Evolutionary conservation across 345 rosid genomes (phyloP), one percentile per base, ranked within the genome.

Genomic region (Citrus cavaleriei): DNA sequence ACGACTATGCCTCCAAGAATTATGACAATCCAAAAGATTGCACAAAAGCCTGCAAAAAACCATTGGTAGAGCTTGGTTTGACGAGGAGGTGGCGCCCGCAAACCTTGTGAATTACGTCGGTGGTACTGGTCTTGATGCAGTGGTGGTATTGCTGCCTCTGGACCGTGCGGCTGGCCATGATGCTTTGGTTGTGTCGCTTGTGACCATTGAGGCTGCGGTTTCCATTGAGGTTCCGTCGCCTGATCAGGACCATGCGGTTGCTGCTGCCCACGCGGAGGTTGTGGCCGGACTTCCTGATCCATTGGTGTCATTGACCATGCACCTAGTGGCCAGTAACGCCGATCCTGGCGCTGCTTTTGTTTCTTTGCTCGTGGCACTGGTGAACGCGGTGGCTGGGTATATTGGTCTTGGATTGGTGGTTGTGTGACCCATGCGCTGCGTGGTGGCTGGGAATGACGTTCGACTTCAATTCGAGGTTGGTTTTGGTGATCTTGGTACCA

Each of bases 1-100:
- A 93, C 88, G 16, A 86, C 74, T 60, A 91, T 79, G 73, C 98
- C 98, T 34, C 90, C 84, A 0, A 92, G 68, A 58, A 93, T 85
- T 63, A 95, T 76, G 73, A 91, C 66, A 27, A 90, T 60, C 82
- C 86, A 82, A 75, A 92, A 88, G 24, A 93, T 81, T 40, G 91
- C 88, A 55, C 98, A 93, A 80, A 91, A 89, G 46, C 82, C 73
- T 42, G 90, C 92, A 7, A 74, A 85, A 28, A 84, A 75, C 87
- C 97, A 82, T 58, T 83, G 84, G 60, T 78, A 13, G 68, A 86
- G 60, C 68, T 51, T 75, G 63, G 93, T 89, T 80, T 34, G 77
- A 32, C 46, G 84, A 9, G 86, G 80, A 24, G 78, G 13, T 32
- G 82, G 88, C 61, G 62, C 75, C 46, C 49, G 40, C 73, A 73